Evolutionary conservation across 257 asterid species (phyloP), one percentile per base, ranked within the genome.

Genomic region (Paraleonurus japonicus): DNA sequence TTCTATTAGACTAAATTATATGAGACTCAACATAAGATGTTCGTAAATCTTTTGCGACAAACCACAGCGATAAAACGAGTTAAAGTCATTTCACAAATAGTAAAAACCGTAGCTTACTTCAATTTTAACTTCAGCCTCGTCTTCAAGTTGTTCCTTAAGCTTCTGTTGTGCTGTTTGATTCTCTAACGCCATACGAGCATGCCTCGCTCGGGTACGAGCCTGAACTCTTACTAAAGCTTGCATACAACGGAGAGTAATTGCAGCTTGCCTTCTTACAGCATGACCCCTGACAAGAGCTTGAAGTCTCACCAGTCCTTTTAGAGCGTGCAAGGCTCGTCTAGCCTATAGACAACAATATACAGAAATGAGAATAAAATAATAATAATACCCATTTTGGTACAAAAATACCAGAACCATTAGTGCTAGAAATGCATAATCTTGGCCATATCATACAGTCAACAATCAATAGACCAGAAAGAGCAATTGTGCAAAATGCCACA

Each of bases 171-270:
- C 83, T 3, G 85, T 80, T 82, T 92, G 87, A 80, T 76, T 85
- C 82, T 84, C 96, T 70, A 90, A 74, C 51, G 92, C 84, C 76
- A 77, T 76, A 30, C 96, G 88, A 26, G 77, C 87, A 51, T 80
- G 82, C 80, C 83, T 80, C 1, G 88, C 87, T 19, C 90, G 79
- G 66, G 89, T 89, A 57, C 94, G 96, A 51, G 96, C 96, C 87
- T 92, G 98, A 59, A 92, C 94, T 84, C 89, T 86, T 24, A 92
- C 96, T 39, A 92, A 81, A 76, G 98, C 96, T 86, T 90, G 96
- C 93, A 92, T 92, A 71, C 98, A 92, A 5, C 88, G 96, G 37
- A 92, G 96, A 50, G 98, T 86, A 24, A 87, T 88, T 24, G 96
- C 96, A 67, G 96, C 89, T 86, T 92, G 98, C 78, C 88, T 92